Evolutionary conservation across 179 eudicot genomes (phyloP), one percentile per base, ranked within the genome.

Genomic region (Silene noctiflora): DNA sequence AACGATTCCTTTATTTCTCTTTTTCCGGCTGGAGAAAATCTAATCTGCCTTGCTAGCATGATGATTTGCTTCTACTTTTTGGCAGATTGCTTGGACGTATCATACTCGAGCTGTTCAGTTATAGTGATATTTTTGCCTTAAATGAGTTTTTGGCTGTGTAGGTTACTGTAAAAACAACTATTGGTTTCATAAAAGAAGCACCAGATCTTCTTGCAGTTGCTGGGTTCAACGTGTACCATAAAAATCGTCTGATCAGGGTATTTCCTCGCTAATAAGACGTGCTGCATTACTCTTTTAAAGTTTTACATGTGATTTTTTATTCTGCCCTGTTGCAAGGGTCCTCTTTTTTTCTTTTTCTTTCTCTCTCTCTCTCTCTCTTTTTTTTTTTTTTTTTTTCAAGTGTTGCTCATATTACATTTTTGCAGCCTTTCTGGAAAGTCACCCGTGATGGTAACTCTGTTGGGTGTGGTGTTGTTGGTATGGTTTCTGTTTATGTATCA

Each of bases 241-340:
- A 96, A 85, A 96, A 96, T 82, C 97, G 99, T 56, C 90, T 96
- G 62, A 96, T 96, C 85, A 85, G 92, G 92, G 99, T 96, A 96
- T 71, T 86, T 75, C 51, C 22, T 19, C 8, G 53, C 60, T 73
- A 44, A 75, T 67, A 60, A 27, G 74, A 71, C 42, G 9, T 17
- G 46, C 24, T 27, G 56, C 42, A 21, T 78, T 19, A 29, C 53
- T 66, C 12, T 29, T 44, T 60, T 27, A 11, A 19, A 27, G 56
- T 72, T 20, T 78, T 55, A 19, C 12, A 0, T 27, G n/a, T 51
- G 61, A 7, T 17, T 19, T 66, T 29, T 20, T 67, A 53, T 39
- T 6, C 24, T 17, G 35, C 17, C 42, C 62, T 74, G 64, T 42
- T 81, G 73, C 63, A 61, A 51, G 7, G 8, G 10, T 22, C 4